These are phyloP conservation scores for Recurvomyces mirabilis DNA, from an alignment of 495 filamentous ascomycete species.

Conservation along the genomic window DNA sequence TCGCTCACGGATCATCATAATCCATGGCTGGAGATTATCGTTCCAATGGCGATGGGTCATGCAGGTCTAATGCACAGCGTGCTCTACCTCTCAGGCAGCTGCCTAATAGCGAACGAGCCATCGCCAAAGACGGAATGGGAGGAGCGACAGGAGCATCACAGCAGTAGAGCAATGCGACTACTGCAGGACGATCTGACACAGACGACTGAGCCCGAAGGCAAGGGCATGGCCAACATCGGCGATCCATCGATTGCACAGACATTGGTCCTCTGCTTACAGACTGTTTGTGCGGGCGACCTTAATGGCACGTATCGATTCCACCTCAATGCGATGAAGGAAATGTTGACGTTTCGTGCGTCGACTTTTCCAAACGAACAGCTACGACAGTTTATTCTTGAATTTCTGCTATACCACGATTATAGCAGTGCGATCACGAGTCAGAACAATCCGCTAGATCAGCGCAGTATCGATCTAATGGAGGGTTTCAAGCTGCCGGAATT, in stretches of 20 bases:
- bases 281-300: slow-evolving; percentile 66
- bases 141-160: slow-evolving; percentile 46
- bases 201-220: slow-evolving; percentile 16
- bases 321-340: slow-evolving; percentile 61
- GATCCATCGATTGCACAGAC: slow-evolving; percentile 53
- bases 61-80: slow-evolving; percentile 87
- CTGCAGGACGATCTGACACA: slow-evolving; percentile 22
- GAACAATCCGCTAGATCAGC: slow-evolving; percentile 34
- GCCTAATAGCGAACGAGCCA: slow-evolving; percentile 47
- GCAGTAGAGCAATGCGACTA: slow-evolving; percentile 47
- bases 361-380: slow-evolving; percentile 46
- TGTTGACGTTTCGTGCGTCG: slow-evolving; percentile 46
- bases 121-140: slow-evolving; percentile 30
- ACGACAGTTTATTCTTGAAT: slow-evolving; percentile 74
- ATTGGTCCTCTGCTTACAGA: slow-evolving; percentile 70
- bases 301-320: slow-evolving; percentile 72
- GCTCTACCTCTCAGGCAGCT: slow-evolving; percentile 73
- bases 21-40: slow-evolving; percentile 77
- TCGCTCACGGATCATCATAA: slow-evolving; percentile 79
- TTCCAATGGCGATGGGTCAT: slow-evolving; percentile 76
- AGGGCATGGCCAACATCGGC: slow-evolving; percentile 29
- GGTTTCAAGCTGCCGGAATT: slow-evolving; percentile 56
- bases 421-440: slow-evolving; percentile 68
- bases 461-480: slow-evolving; percentile 43
- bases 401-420: slow-evolving; percentile 85